phyloP scores from a whole-genome alignment of 169 alveolate species.

The Plasmodium knowlesi region DNA sequence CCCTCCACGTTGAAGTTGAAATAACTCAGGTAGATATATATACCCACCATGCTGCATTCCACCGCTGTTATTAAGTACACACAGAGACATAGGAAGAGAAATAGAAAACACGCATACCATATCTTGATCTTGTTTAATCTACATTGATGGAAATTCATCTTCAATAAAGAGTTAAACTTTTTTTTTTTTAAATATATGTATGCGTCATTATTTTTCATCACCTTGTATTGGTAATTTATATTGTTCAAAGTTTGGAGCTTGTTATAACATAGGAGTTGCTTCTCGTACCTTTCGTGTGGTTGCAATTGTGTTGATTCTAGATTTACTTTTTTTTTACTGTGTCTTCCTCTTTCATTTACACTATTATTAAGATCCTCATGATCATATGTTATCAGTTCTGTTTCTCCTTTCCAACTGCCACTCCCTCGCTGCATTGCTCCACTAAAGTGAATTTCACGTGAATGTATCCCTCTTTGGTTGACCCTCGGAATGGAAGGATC shows the following conservation, averaged over 20 bases:
- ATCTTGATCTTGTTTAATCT: constrained; percentile 13
- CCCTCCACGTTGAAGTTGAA: constrained; percentile 69
- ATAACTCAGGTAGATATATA: constrained; percentile 47
- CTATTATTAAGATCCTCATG: not conserved
- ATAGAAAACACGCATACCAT: constrained; percentile 18
- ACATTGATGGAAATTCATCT: not conserved
- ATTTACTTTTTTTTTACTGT: not conserved
- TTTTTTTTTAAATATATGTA: constrained; percentile 63
- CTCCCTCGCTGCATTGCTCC: not conserved
- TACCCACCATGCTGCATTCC: constrained; percentile 33
- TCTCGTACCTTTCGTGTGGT: not conserved
- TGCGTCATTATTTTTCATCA: constrained; percentile 67
- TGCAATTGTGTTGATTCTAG: not conserved
- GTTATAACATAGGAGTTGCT: constrained; percentile 22
- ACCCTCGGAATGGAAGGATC: not conserved
- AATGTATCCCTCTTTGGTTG: not conserved
- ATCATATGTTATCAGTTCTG: not conserved
- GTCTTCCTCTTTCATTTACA: not conserved
- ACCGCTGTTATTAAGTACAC: constrained; percentile 38
- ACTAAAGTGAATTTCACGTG: not conserved
- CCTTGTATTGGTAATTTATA: constrained; percentile 19
- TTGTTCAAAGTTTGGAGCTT: constrained; percentile 28
- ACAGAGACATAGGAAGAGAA: constrained; percentile 22
- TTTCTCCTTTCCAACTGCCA: not conserved
- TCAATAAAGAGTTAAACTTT: constrained; percentile 44